These are phyloP conservation scores for Coemansia sp. DNA, from an alignment of 192 early-diverging fungal species.

Conservation along the genomic window DNA sequence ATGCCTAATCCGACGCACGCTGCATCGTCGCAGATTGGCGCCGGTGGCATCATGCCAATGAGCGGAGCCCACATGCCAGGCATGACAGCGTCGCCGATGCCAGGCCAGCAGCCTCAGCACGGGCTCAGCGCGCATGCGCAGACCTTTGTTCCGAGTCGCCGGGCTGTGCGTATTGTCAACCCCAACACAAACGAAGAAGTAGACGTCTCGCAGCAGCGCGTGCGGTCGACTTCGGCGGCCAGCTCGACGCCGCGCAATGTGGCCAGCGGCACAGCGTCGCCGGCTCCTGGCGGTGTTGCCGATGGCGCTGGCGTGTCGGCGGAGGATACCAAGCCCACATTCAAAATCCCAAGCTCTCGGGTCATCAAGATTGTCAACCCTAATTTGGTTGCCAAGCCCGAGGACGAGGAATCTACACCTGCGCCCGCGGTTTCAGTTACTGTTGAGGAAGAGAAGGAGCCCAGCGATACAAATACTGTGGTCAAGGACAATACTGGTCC, in stretches of 20 bases:
- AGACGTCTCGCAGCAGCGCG: constrained; percentile 55
- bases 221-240: constrained; percentile 40
- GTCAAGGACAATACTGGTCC: too few species aligned
- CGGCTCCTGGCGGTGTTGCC: constrained; percentile 27
- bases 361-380: constrained; percentile 56
- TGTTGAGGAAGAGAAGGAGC: too few species aligned
- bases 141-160: constrained; percentile 39
- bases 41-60: constrained; percentile 37
- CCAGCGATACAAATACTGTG: too few species aligned
- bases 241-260: constrained; percentile 42
- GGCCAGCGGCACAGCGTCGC: constrained; percentile 45
- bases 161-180: constrained; percentile 71
- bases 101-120: constrained; percentile 30
- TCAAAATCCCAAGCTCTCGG: constrained; percentile 45
- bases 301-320: constrained; percentile 23
- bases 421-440: constrained; percentile 1
- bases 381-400: constrained; percentile 21
- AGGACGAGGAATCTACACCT: constrained; percentile 15
- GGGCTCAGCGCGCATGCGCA: constrained; percentile 37
- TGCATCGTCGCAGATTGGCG: constrained; percentile 33
- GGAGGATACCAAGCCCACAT: constrained; percentile 40
- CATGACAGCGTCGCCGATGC: constrained; percentile 49
- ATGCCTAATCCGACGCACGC: constrained; percentile 40
- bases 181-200: constrained; percentile 72
- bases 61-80: constrained; percentile 40